Evolutionary conservation across 106 monocot species (phyloP).

Genomic region (Hemerocallis citrina): DNA sequence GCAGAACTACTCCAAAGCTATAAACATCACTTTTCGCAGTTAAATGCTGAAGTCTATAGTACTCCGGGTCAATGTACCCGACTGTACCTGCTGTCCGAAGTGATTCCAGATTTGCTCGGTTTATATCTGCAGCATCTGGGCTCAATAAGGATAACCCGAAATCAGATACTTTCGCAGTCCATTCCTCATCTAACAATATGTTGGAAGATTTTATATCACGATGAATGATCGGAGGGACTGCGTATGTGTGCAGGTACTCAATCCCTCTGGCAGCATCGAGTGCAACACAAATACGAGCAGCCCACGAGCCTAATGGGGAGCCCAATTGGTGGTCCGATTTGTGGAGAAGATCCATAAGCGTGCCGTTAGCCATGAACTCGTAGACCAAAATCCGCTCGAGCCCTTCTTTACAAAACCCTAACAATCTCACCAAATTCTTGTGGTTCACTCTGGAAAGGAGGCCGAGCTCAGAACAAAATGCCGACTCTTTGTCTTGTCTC

Average conservation of each 20-base stretch:
- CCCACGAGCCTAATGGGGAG: conserved; percentile 47
- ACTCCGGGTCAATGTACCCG: conserved; percentile 63
- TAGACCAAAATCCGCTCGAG: conserved; percentile 65
- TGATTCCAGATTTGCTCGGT: conserved; percentile 12
- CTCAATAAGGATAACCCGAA: conserved; percentile 63
- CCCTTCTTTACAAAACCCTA: conserved; percentile 57
- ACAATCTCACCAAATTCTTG: conserved; percentile 72
- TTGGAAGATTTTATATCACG: conserved; percentile 94
- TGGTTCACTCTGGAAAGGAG: conserved; percentile 79
- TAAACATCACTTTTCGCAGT: conserved; percentile 64
- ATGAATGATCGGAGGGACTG: conserved; percentile 82
- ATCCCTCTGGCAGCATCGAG: conserved; percentile 85
- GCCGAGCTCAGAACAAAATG: conserved; percentile 66
- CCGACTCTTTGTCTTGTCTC: conserved; percentile 37
- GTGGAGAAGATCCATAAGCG: conserved; percentile 68
- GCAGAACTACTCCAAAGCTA: conserved; percentile 35
- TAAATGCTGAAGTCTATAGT: conserved; percentile 39
- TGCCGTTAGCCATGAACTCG: conserved; percentile 73
- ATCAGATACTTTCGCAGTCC: conserved; percentile 83
- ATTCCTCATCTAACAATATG: conserved; percentile 61
- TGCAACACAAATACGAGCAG: conserved; percentile 37
- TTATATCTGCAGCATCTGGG: conserved; percentile 5
- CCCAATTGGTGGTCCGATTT: not conserved
- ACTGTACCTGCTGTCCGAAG: conserved; percentile 35
- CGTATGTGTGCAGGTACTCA: conserved; percentile 83